Conservation (phyloP, 495 filamentous ascomycete genomes). For the Penicillium ochrochloron region DNA sequence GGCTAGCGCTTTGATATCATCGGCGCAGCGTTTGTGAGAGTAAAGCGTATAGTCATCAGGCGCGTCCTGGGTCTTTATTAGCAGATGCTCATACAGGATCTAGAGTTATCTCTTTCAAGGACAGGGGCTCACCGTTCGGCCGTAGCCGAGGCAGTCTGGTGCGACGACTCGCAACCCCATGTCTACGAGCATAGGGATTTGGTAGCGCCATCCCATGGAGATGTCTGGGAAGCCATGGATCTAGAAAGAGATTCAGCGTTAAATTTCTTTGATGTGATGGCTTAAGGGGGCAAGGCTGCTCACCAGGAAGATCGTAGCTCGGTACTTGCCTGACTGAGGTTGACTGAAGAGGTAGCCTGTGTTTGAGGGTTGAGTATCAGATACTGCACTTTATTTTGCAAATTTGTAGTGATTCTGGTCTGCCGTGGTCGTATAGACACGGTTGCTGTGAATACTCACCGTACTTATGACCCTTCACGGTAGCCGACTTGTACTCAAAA, state of each 20-base stretch:
- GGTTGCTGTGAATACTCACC: constrained; percentile 36
- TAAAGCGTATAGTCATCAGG: constrained; percentile 62
- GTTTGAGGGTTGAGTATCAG: constrained; percentile 13
- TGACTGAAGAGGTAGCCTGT: constrained; percentile 69
- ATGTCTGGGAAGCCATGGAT: constrained; percentile 73
- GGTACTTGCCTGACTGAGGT: constrained; percentile 55
- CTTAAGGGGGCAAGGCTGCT: constrained; percentile 3
- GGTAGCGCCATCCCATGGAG: constrained; percentile 76
- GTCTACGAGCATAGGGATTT: constrained; percentile 76
- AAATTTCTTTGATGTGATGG: not conserved
- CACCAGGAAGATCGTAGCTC: constrained; percentile 70
- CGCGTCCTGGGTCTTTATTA: constrained; percentile 52
- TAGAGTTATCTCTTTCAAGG: not conserved
- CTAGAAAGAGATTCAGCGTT: constrained; percentile 30
- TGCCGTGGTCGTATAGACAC: not conserved
- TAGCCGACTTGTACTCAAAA: constrained; percentile 62
- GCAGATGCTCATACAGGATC: not conserved
- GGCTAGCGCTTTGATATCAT: constrained; percentile 71
- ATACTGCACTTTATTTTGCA: too few species aligned
- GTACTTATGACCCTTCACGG: constrained; percentile 68
- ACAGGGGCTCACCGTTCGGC: constrained; percentile 60
- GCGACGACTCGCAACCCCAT: constrained; percentile 73
- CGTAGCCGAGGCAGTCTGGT: constrained; percentile 82
- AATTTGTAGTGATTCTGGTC: not conserved
- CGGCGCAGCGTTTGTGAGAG: constrained; percentile 68